Evolutionary conservation across 441 rosid species (phyloP).

Genomic region (Pelargonium australe): DNA sequence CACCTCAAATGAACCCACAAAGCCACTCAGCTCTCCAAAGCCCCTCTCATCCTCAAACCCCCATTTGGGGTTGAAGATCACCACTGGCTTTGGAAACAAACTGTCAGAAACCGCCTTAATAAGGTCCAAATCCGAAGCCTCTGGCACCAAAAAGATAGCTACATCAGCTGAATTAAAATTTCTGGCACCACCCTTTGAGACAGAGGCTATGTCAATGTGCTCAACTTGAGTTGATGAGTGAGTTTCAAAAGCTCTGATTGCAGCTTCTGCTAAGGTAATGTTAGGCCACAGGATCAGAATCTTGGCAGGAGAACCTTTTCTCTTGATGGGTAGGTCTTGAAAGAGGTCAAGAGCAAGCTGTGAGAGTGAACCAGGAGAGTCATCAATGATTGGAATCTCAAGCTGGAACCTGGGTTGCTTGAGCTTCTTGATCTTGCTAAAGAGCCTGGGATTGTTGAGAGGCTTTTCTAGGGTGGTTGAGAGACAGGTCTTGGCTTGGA

Average conservation of each 20-base stretch:
- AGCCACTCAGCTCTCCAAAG: conserved; percentile 41
- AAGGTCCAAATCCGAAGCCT: conserved; percentile 37
- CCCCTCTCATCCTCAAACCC: conserved; percentile 51
- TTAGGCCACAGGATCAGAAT: conserved; percentile 52
- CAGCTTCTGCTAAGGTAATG: conserved; percentile 28
- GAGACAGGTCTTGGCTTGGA: conserved; percentile 75
- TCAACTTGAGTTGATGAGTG: conserved; percentile 26
- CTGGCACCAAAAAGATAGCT: conserved; percentile 60
- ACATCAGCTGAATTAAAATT: conserved; percentile 44
- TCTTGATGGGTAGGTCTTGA: conserved; percentile 40
- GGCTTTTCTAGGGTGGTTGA: conserved; percentile 59
- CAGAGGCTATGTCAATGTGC: conserved; percentile 34
- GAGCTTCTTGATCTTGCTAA: conserved; percentile 59
- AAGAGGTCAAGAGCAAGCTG: conserved; percentile 54
- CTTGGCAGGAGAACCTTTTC: conserved; percentile 52
- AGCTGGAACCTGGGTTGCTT: conserved; percentile 71
- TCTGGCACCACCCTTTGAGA: conserved; percentile 21
- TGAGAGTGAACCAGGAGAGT: conserved; percentile 58
- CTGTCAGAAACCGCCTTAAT: conserved; percentile 35
- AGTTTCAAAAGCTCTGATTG: conserved; percentile 33
- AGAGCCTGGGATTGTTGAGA: conserved; percentile 60
- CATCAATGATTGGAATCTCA: conserved; percentile 64
- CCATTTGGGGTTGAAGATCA: conserved; percentile 73
- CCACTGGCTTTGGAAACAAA: conserved; percentile 55
- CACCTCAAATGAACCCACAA: conserved; percentile 63